A percentile compares a stretch with the other conserved stretches of the same genome.
Evolutionary conservation across 2,329 filamentous ascomycete species (phyloP).

Genomic region (Esteya vermicola): DNA sequence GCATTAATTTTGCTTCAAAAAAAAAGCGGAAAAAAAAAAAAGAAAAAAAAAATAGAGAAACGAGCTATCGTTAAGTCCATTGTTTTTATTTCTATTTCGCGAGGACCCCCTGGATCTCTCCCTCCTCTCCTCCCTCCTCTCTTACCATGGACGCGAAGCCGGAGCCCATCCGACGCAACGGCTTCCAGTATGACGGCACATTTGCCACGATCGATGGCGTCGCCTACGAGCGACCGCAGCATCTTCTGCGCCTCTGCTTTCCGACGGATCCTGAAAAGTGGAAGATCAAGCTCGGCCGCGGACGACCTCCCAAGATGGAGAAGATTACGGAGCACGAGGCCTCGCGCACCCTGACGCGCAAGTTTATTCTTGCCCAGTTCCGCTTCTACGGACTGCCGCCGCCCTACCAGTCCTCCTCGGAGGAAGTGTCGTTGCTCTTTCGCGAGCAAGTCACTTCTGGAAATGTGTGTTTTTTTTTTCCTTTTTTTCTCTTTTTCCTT

Average conservation of each 20-base stretch:
- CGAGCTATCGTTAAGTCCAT: no score
- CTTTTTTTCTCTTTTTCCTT: background rate
- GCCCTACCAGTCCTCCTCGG: slow-evolving; percentile 11
- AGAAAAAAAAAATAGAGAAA: background rate
- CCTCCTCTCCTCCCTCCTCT: background rate
- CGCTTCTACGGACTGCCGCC: slow-evolving; percentile 12
- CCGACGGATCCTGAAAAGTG: slow-evolving; percentile 11
- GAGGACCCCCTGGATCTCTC: background rate
- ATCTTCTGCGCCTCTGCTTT: slow-evolving; percentile 12
- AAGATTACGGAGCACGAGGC: slow-evolving; percentile 11
- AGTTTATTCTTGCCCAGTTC: slow-evolving; percentile 12
- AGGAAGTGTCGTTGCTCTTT: slow-evolving; percentile 9
- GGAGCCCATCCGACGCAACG: slow-evolving; percentile 14
- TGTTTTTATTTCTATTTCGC: no score
- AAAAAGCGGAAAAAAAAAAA: slow-evolving; percentile 2
- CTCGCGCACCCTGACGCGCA: slow-evolving; percentile 8
- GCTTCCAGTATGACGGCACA: slow-evolving; percentile 17
- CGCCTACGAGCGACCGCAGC: slow-evolving; percentile 11
- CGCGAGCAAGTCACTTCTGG: slow-evolving; percentile 9
- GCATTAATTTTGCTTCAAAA: slow-evolving; percentile 5
- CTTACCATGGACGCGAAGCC: slow-evolving; percentile 6
- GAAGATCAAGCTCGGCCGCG: slow-evolving; percentile 13
- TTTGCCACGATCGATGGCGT: slow-evolving; percentile 12
- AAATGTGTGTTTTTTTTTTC: slow-evolving; percentile 4
- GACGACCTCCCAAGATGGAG: slow-evolving; percentile 12